These are phyloP conservation scores for Phytophthora syringae DNA, from an alignment of 352 stramenopile species.

Conservation along the genomic window DNA sequence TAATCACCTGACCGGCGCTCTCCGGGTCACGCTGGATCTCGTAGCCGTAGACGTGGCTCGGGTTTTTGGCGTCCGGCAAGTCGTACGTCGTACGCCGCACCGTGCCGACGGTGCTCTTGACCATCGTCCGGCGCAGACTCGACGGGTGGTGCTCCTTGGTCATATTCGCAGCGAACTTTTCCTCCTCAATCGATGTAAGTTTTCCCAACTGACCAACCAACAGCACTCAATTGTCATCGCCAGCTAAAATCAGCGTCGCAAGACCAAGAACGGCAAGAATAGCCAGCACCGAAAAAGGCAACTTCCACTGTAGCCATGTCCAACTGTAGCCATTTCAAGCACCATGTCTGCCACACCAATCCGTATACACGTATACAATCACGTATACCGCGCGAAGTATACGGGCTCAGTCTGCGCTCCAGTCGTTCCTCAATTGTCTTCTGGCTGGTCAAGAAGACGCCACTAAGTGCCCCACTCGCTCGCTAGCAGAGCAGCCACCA, in stretches of 20 bases:
- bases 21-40: conserved; percentile 76
- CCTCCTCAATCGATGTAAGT: no score
- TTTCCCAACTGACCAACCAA: no score
- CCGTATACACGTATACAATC: no score
- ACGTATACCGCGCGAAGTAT: no score
- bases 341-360: no score
- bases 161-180: conserved; percentile 14
- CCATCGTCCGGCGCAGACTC: conserved; percentile 78
- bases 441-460: conserved; percentile 18
- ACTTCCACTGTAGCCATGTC: conserved; percentile 4
- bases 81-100: conserved; percentile 73
- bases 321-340: conserved; percentile 12
- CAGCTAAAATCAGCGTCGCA: conserved; percentile 13
- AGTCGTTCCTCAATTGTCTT: conserved; percentile 27
- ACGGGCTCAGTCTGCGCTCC: conserved; percentile 15
- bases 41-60: conserved; percentile 73
- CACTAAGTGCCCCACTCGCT: no score
- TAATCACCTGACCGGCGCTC: conserved; percentile 72
- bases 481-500: neutral
- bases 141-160: conserved; percentile 39
- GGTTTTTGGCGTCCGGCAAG: conserved; percentile 66
- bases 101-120: conserved; percentile 78
- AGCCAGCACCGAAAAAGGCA: neutral
- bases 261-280: conserved; percentile 7
- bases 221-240: neutral